Evolutionary conservation across 139 green algal species (phyloP).

Genomic region (Ostreobium quekettii): DNA sequence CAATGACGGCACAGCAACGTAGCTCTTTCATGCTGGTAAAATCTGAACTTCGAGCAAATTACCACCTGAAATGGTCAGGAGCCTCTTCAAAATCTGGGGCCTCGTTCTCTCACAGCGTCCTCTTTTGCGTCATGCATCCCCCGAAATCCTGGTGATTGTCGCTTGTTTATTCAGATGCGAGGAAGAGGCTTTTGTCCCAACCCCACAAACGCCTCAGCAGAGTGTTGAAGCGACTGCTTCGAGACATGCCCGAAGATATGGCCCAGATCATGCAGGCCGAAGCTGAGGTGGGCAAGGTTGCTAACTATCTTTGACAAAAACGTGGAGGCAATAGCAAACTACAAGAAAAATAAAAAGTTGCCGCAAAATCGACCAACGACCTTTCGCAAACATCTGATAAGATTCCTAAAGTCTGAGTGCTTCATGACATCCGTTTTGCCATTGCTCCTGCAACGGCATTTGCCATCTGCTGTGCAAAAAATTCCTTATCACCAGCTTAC

Average conservation of each 20-base stretch:
- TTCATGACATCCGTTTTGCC: too few relatives aligned
- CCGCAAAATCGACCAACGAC: not conserved
- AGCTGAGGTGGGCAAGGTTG: not conserved
- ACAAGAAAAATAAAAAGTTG: slow-evolving; percentile 8
- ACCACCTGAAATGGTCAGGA: slow-evolving; percentile 4
- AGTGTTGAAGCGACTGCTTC: slow-evolving; percentile 41
- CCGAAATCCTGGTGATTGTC: too few relatives aligned
- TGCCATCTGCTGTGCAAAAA: too few relatives aligned
- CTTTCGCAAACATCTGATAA: too few relatives aligned
- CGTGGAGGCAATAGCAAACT: not conserved
- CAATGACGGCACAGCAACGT: too few relatives aligned
- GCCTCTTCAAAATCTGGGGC: not conserved
- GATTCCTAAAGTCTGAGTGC: too few relatives aligned
- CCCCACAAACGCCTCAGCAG: slow-evolving; percentile 47
- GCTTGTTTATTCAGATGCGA: slow-evolving; percentile 34
- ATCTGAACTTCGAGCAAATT: not conserved
- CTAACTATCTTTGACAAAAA: not conserved
- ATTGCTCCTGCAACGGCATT: too few relatives aligned
- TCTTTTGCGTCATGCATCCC: too few relatives aligned
- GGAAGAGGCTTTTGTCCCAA: slow-evolving; percentile 37
- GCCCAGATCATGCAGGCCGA: not conserved
- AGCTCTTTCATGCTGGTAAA: not conserved
- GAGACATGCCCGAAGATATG: slow-evolving; percentile 27
- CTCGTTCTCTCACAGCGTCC: too few relatives aligned
- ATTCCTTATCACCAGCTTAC: too few relatives aligned